Conservation (phyloP, 2,329 filamentous ascomycete genomes). For the Sphaerulina vaccinii region DNA sequence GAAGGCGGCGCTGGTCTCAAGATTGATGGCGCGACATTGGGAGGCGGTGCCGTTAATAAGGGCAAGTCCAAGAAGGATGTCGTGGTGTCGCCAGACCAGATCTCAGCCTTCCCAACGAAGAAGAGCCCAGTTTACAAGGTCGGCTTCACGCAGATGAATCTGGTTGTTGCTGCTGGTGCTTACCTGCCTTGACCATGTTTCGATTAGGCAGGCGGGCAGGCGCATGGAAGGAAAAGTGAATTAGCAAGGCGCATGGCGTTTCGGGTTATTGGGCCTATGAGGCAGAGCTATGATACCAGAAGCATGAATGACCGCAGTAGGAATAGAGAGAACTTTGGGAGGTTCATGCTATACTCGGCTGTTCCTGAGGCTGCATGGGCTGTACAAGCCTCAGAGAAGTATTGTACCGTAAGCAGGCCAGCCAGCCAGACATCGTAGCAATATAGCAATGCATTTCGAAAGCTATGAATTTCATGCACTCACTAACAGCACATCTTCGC, state of each 20-base stretch:
- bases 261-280: slow-evolving; percentile 8
- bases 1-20: slow-evolving; percentile 52
- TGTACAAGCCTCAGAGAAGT: no score
- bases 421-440: no score
- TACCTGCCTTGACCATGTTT: slow-evolving; percentile 51
- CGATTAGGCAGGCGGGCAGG: background rate
- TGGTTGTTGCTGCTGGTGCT: slow-evolving; percentile 79
- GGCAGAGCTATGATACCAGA: slow-evolving; percentile 13
- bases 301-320: slow-evolving; percentile 1
- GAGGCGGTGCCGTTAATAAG: slow-evolving; percentile 35
- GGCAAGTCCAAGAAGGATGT: slow-evolving; percentile 85
- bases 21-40: slow-evolving; percentile 45
- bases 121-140: slow-evolving; percentile 93
- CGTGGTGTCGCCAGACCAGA: slow-evolving; percentile 87
- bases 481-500: no score
- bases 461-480: no score
- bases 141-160: slow-evolving; percentile 90
- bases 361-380: background rate
- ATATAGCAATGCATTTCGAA: no score
- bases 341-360: background rate
- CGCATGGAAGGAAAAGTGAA: slow-evolving; percentile 1
- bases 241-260: slow-evolving; percentile 26
- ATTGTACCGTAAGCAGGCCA: no score
- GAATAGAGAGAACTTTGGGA: background rate
- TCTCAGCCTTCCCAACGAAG: slow-evolving; percentile 92